Evolutionary conservation across 495 filamentous ascomycete species (phyloP).

Genomic region (Lophiostoma macrostomum): DNA sequence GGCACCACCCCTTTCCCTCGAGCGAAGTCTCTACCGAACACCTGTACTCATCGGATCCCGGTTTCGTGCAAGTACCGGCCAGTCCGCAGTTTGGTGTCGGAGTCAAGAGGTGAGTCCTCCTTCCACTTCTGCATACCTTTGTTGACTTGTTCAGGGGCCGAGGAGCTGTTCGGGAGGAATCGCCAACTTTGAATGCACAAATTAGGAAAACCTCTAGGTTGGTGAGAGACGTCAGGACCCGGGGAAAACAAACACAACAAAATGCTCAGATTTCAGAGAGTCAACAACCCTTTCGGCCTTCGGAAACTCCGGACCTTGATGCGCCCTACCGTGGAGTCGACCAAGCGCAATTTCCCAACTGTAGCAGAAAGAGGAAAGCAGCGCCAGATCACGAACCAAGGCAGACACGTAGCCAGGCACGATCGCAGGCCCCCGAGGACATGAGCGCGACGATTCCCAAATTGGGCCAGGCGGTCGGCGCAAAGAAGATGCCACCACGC

Average conservation of each 20-base stretch:
- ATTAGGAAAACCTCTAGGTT: background rate
- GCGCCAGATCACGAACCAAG: background rate
- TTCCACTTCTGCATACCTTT: no score
- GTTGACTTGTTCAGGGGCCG: background rate
- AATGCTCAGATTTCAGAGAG: constrained; percentile 5
- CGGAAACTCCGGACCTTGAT: background rate
- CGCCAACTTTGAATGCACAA: background rate
- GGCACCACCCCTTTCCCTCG: background rate
- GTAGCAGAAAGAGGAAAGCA: constrained; percentile 10
- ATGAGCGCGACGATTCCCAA: no score
- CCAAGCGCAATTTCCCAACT: background rate
- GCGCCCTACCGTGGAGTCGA: background rate
- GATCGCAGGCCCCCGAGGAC: background rate
- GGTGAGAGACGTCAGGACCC: background rate
- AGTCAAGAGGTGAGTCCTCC: background rate
- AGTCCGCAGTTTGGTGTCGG: no score
- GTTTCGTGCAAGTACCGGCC: background rate
- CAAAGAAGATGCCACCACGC: no score
- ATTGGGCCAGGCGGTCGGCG: no score
- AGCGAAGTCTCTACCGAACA: constrained; percentile 1
- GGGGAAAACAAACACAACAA: background rate
- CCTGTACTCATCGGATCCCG: background rate
- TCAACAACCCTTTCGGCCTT: no score
- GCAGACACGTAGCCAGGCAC: constrained; percentile 6
- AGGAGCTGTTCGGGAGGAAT: background rate